A percentile compares a stretch with the other conserved stretches of the same genome.
These are phyloP conservation scores for Cadophora gregata DNA, from an alignment of 2,329 filamentous ascomycete species.

Conservation along the genomic window DNA sequence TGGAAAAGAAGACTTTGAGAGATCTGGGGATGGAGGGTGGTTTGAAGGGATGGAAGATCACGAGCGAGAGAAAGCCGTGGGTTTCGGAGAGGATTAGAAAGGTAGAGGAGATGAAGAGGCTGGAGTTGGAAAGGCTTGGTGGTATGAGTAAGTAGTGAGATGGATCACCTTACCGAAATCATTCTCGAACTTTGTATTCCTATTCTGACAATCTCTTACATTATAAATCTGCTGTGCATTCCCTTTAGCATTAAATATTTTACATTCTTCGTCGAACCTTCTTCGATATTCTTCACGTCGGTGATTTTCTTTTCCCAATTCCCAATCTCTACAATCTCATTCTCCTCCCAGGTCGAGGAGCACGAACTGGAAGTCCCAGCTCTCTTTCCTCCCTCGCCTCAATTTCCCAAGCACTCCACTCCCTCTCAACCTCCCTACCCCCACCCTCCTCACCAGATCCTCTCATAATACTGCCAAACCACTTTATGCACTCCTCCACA, in stretches of 20 bases:
- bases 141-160: neutral
- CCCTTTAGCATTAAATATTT: too few relatives aligned
- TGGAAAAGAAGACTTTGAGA: conserved; percentile 58
- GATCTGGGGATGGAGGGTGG: conserved; percentile 52
- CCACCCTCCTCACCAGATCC: neutral
- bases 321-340: neutral
- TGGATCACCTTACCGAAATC: neutral
- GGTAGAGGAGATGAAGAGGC: conserved; percentile 52
- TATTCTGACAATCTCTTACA: neutral
- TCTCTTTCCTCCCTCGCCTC: neutral
- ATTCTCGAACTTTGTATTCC: neutral
- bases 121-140: conserved; percentile 47
- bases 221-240: too few relatives aligned
- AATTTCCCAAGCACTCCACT: conserved; percentile 10
- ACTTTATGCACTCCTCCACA: neutral
- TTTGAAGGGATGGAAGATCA: conserved; percentile 55
- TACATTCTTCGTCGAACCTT: neutral
- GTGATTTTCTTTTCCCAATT: neutral
- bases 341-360: neutral
- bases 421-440: neutral
- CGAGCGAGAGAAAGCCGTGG: conserved; percentile 50
- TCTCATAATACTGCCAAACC: neutral
- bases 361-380: conserved; percentile 1
- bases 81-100: conserved; percentile 53
- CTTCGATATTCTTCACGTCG: neutral